These are phyloP conservation scores for Phytophthora colocasiae DNA, from an alignment of 352 stramenopile genomes.

Conservation along the genomic window DNA sequence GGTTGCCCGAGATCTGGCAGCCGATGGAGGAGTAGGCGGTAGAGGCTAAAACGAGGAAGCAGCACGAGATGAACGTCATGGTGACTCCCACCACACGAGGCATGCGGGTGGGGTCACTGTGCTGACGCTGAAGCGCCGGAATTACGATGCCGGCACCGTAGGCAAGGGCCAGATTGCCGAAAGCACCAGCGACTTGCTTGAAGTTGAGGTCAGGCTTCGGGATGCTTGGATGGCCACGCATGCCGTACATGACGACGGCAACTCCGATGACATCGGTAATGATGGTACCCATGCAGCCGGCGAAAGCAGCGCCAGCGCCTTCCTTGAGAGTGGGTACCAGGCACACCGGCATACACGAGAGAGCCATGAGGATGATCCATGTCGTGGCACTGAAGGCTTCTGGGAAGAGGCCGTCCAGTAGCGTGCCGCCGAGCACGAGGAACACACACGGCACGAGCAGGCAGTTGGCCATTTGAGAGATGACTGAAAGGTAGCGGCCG, in stretches of 20 bases:
- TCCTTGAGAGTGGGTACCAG: constrained; percentile 61
- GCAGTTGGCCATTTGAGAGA: constrained; percentile 4
- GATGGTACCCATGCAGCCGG: constrained; percentile 51
- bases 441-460: constrained; percentile 45
- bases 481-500: constrained; percentile 1
- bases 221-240: constrained; percentile 42
- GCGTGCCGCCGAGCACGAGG: constrained; percentile 4
- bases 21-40: constrained; percentile 51
- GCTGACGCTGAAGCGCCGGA: constrained; percentile 50
- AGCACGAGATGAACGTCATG: constrained; percentile 46
- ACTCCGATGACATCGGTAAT: constrained; percentile 53
- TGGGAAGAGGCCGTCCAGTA: constrained; percentile 40
- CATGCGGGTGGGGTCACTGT: constrained; percentile 60
- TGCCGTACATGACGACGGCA: constrained; percentile 45
- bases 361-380: constrained; percentile 59
- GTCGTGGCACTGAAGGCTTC: constrained; percentile 39
- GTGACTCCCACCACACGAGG: constrained; percentile 53
- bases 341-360: constrained; percentile 46
- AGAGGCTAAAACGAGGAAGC: constrained; percentile 50
- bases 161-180: constrained; percentile 60
- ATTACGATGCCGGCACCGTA: constrained; percentile 61
- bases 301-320: constrained; percentile 44
- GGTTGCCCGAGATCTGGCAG: constrained; percentile 64
- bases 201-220: constrained; percentile 46
- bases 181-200: constrained; percentile 50